These are phyloP conservation scores for Penicillium polonicum DNA, from an alignment of 2,329 filamentous ascomycete species.

Conservation along the genomic window DNA sequence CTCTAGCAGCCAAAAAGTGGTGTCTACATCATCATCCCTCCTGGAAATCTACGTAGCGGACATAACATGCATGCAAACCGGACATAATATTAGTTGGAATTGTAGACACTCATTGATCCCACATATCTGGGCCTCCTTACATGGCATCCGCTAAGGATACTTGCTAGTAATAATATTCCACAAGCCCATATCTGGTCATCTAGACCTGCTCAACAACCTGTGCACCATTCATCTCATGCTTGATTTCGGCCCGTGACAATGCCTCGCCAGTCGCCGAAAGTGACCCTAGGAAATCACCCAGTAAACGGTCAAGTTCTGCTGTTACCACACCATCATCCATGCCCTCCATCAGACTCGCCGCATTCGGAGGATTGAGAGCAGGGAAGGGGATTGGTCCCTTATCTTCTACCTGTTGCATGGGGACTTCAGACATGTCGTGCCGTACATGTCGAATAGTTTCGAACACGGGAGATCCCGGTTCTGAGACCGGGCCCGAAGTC, in stretches of 20 bases:
- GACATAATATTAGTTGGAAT: background rate
- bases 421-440: slow-evolving; percentile 12
- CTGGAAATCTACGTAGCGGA: background rate
- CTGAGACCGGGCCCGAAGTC: slow-evolving; percentile 14
- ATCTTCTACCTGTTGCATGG: slow-evolving; percentile 7
- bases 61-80: background rate
- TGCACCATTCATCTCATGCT: slow-evolving; percentile 14
- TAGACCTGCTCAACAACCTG: slow-evolving; percentile 17
- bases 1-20: background rate
- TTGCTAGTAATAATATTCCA: background rate
- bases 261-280: slow-evolving; percentile 40
- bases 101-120: background rate
- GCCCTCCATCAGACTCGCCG: slow-evolving; percentile 39
- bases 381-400: slow-evolving; percentile 37
- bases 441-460: slow-evolving; percentile 19
- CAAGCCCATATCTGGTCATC: background rate
- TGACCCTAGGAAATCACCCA: slow-evolving; percentile 42
- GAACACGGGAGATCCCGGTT: slow-evolving; percentile 25
- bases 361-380: slow-evolving; percentile 38
- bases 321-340: slow-evolving; percentile 38
- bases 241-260: slow-evolving; percentile 18
- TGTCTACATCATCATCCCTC: background rate
- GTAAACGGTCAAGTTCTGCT: slow-evolving; percentile 42
- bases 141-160: background rate
- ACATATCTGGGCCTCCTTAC: background rate